phyloP scores from a whole-genome alignment of 148 eudicot genomes.

The Cornus florida region DNA sequence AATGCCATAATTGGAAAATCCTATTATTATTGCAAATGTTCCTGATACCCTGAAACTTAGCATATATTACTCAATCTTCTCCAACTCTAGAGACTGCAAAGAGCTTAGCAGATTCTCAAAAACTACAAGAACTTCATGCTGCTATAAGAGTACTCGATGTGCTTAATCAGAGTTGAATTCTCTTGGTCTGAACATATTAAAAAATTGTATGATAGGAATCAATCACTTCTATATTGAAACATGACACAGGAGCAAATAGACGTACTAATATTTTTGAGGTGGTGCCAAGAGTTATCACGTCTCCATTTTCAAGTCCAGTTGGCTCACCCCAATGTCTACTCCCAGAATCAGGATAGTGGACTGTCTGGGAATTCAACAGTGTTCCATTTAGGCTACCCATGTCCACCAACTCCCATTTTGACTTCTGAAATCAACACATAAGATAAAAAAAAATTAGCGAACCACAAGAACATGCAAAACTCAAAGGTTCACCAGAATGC shows the following conservation, averaged over 20 bases:
- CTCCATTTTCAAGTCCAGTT: conserved; percentile 76
- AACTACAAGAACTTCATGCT: background rate
- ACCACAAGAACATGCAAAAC: background rate
- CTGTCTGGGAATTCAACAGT: conserved; percentile 62
- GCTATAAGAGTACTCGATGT: background rate
- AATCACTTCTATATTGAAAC: background rate
- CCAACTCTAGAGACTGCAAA: background rate
- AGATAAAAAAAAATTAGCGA: background rate
- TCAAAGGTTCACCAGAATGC: conserved; percentile 4
- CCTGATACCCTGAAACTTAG: background rate
- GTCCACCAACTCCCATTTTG: conserved; percentile 95
- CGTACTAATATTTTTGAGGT: conserved; percentile 74
- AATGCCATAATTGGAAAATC: no score
- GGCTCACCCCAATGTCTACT: conserved; percentile 93
- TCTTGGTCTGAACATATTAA: background rate
- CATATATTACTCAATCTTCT: background rate
- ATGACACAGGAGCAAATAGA: background rate
- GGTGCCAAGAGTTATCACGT: conserved; percentile 82
- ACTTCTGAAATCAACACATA: conserved; percentile 48
- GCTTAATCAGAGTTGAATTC: background rate
- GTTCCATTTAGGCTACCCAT: conserved; percentile 99
- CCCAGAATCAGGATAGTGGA: conserved; percentile 68
- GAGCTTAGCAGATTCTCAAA: background rate
- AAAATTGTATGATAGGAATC: background rate
- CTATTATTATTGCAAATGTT: no score